A percentile compares a stretch with the other conserved stretches of the same genome.
These are phyloP conservation scores for Fusarium gaditjirri DNA, from an alignment of 2,329 filamentous ascomycete genomes.

Conservation along the genomic window DNA sequence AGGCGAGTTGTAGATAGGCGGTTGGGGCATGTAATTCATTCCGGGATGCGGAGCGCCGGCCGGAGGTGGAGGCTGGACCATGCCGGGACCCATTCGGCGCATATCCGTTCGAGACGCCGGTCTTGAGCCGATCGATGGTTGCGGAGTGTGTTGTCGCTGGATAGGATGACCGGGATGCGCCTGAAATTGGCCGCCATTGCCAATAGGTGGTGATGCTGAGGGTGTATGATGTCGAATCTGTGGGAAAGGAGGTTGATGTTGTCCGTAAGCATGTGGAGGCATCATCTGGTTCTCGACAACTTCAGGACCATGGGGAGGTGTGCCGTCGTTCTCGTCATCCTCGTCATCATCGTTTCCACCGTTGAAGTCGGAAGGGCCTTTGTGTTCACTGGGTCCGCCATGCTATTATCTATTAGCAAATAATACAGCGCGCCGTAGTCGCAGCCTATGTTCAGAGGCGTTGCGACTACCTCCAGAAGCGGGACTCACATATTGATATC, in stretches of 20 bases:
- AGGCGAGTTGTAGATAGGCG: conserved; percentile 80
- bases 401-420: conserved; percentile 67
- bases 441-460: neutral
- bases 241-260: conserved; percentile 70
- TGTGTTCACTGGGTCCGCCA: conserved; percentile 93
- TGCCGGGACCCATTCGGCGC: conserved; percentile 78
- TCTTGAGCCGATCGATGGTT: conserved; percentile 76
- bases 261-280: conserved; percentile 75
- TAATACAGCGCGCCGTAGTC: neutral
- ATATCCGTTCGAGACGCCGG: conserved; percentile 80
- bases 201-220: conserved; percentile 88
- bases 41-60: conserved; percentile 68
- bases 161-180: conserved; percentile 51
- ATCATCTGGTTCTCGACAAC: conserved; percentile 69
- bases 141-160: conserved; percentile 82
- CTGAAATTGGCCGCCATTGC: conserved; percentile 78
- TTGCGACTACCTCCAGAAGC: conserved; percentile 12
- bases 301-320: conserved; percentile 74
- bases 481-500: conserved; percentile 87
- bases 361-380: conserved; percentile 91
- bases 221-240: conserved; percentile 85
- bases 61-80: conserved; percentile 67
- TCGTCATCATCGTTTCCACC: conserved; percentile 89
- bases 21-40: conserved; percentile 87
- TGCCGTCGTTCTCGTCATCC: conserved; percentile 76